These are phyloP conservation scores for Quercus aquifolioides DNA, from an alignment of 306 rosid species.

Conservation along the genomic window DNA sequence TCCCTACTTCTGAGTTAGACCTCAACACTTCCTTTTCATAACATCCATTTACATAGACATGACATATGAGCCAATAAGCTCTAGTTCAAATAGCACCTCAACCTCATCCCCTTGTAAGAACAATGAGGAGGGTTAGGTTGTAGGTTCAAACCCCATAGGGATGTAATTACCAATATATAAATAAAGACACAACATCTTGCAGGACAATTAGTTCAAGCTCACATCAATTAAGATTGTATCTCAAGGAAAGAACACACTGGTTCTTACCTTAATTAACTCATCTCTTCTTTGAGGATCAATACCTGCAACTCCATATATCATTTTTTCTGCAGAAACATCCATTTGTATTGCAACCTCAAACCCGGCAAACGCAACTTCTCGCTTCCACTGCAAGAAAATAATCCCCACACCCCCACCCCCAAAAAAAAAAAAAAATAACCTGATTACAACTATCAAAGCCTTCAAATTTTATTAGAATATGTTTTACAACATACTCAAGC, in stretches of 20 bases:
- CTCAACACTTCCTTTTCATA: background rate
- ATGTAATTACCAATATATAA: background rate
- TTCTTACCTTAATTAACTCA: conserved; percentile 71
- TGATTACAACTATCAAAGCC: background rate
- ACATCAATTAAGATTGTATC: background rate
- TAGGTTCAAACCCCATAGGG: background rate
- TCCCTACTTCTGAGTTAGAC: background rate
- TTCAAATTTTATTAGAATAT: background rate
- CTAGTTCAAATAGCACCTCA: too few relatives aligned
- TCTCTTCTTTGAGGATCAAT: conserved; percentile 73
- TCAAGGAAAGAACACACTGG: background rate
- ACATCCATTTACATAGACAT: background rate
- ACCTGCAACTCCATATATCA: conserved; percentile 76
- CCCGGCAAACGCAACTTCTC: conserved; percentile 96
- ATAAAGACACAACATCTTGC: background rate
- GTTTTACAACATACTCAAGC: background rate
- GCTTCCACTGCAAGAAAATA: conserved; percentile 58
- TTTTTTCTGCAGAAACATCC: conserved; percentile 85
- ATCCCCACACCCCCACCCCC: background rate
- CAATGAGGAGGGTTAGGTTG: too few relatives aligned
- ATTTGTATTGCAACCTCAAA: conserved; percentile 87
- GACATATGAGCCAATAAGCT: background rate
- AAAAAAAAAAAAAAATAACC: background rate
- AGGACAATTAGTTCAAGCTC: background rate
- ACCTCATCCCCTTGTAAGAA: too few relatives aligned